A percentile compares a stretch with the other conserved stretches of the same genome.
These are phyloP conservation scores for Neostapfia colusana DNA, from an alignment of 176 grass and related monocot species.

Conservation along the genomic window DNA sequence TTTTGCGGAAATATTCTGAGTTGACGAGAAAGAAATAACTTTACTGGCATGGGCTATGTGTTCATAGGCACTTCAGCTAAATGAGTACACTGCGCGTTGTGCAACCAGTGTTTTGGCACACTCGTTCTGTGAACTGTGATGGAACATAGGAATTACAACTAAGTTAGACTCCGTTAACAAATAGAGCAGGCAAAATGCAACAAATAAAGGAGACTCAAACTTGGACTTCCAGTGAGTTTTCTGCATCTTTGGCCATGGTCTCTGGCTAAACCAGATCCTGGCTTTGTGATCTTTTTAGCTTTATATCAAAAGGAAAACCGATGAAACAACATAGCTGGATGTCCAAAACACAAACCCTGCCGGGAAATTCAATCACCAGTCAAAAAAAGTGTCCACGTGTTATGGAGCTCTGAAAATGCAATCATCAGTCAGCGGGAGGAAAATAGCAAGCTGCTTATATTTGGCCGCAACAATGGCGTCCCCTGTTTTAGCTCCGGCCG, in stretches of 20 bases:
- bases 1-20: constrained; percentile 28
- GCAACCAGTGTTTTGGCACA: neutral
- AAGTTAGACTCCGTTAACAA: neutral
- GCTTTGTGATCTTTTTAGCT: neutral
- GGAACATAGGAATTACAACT: neutral
- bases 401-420: neutral
- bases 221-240: neutral
- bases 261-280: neutral
- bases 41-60: neutral
- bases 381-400: no score
- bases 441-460: constrained; percentile 44
- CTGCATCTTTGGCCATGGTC: neutral
- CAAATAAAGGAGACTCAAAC: neutral
- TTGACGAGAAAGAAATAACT: constrained; percentile 26
- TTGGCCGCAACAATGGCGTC: constrained; percentile 32
- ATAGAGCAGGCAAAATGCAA: neutral
- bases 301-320: neutral
- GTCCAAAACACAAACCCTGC: neutral
- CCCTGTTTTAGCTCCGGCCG: neutral
- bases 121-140: neutral
- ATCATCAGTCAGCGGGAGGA: neutral
- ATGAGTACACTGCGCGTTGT: neutral
- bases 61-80: neutral
- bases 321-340: neutral
- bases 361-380: no score